Conservation (phyloP, 768 basidiomycete genomes). For the Russula griseocarnosa region DNA sequence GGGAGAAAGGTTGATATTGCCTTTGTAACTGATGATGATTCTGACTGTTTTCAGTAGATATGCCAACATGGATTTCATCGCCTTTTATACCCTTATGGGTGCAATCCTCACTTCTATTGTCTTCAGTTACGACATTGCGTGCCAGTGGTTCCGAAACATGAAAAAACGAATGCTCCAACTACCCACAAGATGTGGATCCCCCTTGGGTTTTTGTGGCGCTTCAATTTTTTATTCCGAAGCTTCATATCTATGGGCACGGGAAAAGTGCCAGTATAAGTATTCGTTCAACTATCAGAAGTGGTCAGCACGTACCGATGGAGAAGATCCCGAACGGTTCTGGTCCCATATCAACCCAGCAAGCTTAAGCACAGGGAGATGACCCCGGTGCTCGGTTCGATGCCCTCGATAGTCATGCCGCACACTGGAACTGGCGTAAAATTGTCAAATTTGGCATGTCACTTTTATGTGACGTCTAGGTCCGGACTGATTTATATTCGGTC, state of each 20-base stretch:
- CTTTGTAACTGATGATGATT: background rate
- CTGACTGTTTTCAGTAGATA: background rate
- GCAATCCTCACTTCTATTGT: background rate
- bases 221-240: background rate
- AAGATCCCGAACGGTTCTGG: background rate
- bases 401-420: background rate
- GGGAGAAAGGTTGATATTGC: background rate
- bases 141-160: background rate
- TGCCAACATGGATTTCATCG: background rate
- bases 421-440: slow-evolving; percentile 1
- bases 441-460: background rate
- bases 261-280: slow-evolving; percentile 1
- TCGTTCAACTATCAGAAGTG: slow-evolving; percentile 3
- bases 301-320: background rate
- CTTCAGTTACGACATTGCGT: background rate
- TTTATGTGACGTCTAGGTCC: background rate
- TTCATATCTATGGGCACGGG: slow-evolving; percentile 1
- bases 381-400: background rate
- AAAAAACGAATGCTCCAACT: background rate
- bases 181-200: background rate
- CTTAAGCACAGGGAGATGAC: slow-evolving; percentile 2
- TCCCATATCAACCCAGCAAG: background rate
- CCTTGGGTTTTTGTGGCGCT: no score
- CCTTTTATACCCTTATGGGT: background rate
- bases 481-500: background rate